Base-by-base conservation (phyloP, 306 rosid species). In the Rosa rugosa region DNA sequence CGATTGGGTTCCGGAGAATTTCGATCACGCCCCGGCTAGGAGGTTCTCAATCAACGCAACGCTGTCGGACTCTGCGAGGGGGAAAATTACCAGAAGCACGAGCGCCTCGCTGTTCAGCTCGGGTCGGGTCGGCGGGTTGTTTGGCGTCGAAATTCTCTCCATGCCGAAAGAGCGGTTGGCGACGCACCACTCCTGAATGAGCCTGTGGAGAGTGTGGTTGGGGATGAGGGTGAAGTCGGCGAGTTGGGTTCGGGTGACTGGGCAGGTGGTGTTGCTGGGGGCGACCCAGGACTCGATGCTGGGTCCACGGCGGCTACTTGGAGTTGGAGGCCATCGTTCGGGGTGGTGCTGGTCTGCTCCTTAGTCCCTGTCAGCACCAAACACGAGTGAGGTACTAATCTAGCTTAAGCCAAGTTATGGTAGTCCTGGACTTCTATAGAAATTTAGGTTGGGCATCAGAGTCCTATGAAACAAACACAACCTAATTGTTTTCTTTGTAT, bases 151-250 rank as follows among this genome's bases (percentile, higher is more conserved):
- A 31, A 95, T 95, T 3, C 99, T 87, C 80, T 95, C 89, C 7
- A 95, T 79, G 8, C 99, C 99, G 47, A 84, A 90, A 14, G 97
- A 88, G 25, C 91, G 94, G 80, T 95, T 92, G 1, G 93, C 90
- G 44, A 95, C 99, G 81, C 99, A 95, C 99, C 99, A 95, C 0
- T 92, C 99, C 65, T 95, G 99, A 80, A 95, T 95, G 4, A 95
- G 87, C 1, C 99, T 84, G 50, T 98, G 97, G 7, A 95, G 94
- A 0, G 99, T 95, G 77, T 95, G 99, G 80, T 95, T 95, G 0
- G 99, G 98, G 66, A 95, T 95, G 46, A 92, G 86, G 0, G 94
- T 92, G 86, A 95, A 89, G 22, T 92, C 99, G 11, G 88, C 46
- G 75, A 95, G 90, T 0, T 88, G 86, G 18, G 80, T 73, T 0